Evolutionary conservation across 768 basidiomycete species (phyloP).

Genomic region (Mycena filopes): DNA sequence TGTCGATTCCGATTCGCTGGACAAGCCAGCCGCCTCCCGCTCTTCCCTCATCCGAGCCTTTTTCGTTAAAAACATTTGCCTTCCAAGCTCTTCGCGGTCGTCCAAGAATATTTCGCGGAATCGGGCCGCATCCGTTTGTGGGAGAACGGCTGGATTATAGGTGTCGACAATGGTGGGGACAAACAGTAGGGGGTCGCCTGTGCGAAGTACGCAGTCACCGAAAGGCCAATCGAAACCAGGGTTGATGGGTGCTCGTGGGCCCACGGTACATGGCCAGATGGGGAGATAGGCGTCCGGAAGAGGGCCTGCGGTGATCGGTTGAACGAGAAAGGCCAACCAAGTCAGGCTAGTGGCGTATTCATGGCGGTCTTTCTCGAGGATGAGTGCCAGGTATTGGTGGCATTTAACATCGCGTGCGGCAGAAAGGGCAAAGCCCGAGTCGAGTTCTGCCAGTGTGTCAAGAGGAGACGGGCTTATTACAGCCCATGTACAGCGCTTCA

Average conservation of each 20-base stretch:
- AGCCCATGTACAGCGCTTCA: conserved; percentile 2
- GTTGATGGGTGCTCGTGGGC: neutral
- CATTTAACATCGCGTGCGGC: neutral
- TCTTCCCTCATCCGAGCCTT: neutral
- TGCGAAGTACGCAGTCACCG: conserved; percentile 5
- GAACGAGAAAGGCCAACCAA: neutral
- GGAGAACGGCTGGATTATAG: too few relatives aligned
- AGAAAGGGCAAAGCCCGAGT: neutral
- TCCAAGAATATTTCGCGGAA: too few relatives aligned
- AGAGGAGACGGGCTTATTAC: conserved; percentile 2
- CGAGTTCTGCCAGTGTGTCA: neutral
- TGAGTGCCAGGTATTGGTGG: conserved; percentile 8
- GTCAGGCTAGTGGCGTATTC: too few relatives aligned
- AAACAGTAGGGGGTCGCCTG: neutral
- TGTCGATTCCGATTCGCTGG: neutral
- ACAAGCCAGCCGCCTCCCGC: neutral
- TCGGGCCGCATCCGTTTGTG: too few relatives aligned
- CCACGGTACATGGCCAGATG: conserved; percentile 13
- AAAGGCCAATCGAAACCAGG: conserved; percentile 18
- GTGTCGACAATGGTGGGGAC: too few relatives aligned
- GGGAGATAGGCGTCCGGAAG: conserved; percentile 8
- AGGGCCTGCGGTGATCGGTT: neutral
- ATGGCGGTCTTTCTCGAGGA: too few relatives aligned
- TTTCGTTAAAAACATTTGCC: too few relatives aligned
- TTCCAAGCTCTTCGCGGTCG: too few relatives aligned